These are phyloP conservation scores for Symbiodinium pilosum DNA, from an alignment of 73 alveolate genomes.

Conservation along the genomic window DNA sequence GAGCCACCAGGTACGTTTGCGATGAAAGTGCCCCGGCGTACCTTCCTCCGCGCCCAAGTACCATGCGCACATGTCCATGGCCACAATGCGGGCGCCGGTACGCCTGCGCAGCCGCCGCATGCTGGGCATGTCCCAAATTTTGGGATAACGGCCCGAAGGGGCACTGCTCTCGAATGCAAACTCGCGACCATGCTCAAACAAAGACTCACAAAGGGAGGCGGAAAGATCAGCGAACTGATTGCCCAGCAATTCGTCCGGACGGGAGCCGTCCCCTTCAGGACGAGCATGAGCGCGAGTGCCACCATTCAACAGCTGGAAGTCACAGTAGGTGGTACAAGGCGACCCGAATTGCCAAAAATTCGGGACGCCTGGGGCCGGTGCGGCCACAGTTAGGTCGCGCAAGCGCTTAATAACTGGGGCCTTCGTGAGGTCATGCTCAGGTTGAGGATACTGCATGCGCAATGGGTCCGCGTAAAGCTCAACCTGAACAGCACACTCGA, in stretches of 20 bases:
- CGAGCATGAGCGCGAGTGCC: background rate
- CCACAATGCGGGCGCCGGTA: background rate
- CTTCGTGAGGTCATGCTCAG: background rate
- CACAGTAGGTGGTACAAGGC: constrained; percentile 30
- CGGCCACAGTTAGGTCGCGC: no score
- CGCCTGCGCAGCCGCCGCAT: background rate
- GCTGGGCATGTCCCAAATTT: constrained; percentile 2
- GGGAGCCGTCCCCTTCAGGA: constrained; percentile 14
- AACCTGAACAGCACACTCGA: background rate
- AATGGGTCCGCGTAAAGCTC: constrained; percentile 6
- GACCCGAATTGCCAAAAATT: no score
- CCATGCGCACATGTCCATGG: background rate
- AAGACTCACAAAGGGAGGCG: background rate
- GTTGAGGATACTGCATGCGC: background rate
- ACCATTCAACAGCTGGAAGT: background rate
- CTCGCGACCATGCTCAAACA: background rate
- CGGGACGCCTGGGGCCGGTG: no score
- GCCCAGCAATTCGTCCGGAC: background rate
- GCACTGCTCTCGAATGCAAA: background rate
- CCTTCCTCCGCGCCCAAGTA: background rate
- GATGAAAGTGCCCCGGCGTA: background rate
- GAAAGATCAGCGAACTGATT: background rate
- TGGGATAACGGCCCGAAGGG: background rate
- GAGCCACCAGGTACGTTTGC: background rate
- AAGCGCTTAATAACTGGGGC: no score